Conservation (phyloP, 345 rosid species). For the Tarenaya hassleriana region DNA sequence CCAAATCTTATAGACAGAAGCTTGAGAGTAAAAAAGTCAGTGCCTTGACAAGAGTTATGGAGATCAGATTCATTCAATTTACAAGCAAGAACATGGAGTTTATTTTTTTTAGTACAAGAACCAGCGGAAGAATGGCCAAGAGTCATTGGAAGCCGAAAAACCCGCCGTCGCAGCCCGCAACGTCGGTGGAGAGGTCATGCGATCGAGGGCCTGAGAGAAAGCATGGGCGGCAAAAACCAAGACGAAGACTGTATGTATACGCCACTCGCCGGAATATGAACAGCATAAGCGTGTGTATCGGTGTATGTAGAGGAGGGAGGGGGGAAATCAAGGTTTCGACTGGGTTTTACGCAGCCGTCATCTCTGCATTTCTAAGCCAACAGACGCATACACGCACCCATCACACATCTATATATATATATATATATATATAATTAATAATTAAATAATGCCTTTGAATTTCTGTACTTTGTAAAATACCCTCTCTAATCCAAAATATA, state of each 20-base stretch:
- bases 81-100: too few relatives aligned
- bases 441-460: not conserved
- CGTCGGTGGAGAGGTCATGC: slow-evolving; percentile 39
- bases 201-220: slow-evolving; percentile 11
- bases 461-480: too few relatives aligned
- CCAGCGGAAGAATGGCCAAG: slow-evolving; percentile 21
- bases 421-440: not conserved
- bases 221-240: not conserved
- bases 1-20: too few relatives aligned
- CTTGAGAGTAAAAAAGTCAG: too few relatives aligned
- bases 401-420: not conserved
- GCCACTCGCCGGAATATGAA: not conserved
- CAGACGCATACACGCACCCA: slow-evolving; percentile 1
- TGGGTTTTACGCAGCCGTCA: slow-evolving; percentile 26
- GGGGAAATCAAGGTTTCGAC: slow-evolving; percentile 21
- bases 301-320: not conserved
- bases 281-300: not conserved
- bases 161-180: slow-evolving; percentile 29
- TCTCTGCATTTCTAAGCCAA: slow-evolving; percentile 16
- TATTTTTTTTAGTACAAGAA: too few relatives aligned
- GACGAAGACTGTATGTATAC: not conserved
- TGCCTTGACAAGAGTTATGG: too few relatives aligned
- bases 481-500: too few relatives aligned
- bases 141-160: slow-evolving; percentile 44
- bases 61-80: too few relatives aligned